These are phyloP conservation scores for Trypanosoma melophagium DNA, from an alignment of 208 protist genomes.

Conservation along the genomic window DNA sequence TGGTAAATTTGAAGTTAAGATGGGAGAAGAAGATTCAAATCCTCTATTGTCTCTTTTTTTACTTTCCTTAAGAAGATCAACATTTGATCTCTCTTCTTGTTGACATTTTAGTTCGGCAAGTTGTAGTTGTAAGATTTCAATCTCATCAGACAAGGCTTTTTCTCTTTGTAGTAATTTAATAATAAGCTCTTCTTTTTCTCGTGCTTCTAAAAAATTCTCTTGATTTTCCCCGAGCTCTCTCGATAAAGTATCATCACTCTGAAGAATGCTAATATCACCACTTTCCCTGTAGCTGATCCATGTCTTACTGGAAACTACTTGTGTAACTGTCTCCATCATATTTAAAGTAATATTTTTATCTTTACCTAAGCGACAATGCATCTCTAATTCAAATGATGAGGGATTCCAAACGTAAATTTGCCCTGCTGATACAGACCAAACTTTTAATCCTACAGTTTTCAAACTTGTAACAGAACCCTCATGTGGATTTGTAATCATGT, in stretches of 20 bases:
- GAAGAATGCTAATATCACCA: slow-evolving; percentile 12
- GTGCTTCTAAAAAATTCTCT: not conserved
- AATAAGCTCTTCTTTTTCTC: slow-evolving; percentile 16
- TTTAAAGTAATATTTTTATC: not conserved
- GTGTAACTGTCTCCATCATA: slow-evolving; percentile 1
- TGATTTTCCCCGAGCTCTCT: not conserved
- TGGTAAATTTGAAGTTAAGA: not conserved
- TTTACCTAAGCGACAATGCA: slow-evolving; percentile 11
- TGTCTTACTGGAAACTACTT: slow-evolving; percentile 15
- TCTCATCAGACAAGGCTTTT: slow-evolving; percentile 13
- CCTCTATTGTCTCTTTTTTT: not conserved
- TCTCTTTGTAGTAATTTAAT: slow-evolving; percentile 11
- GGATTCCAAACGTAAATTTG: slow-evolving; percentile 27
- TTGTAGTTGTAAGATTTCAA: slow-evolving; percentile 1
- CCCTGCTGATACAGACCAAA: slow-evolving; percentile 21
- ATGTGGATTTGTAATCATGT: slow-evolving; percentile 24
- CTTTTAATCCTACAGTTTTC: slow-evolving; percentile 13
- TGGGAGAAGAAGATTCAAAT: not conserved
- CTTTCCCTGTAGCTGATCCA: slow-evolving; percentile 9
- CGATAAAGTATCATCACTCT: slow-evolving; percentile 6
- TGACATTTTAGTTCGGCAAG: slow-evolving; percentile 6
- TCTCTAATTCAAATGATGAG: slow-evolving; percentile 20
- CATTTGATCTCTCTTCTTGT: not conserved
- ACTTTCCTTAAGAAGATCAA: not conserved
- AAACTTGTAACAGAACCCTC: slow-evolving; percentile 19